Base-by-base conservation (phyloP, 2,329 filamentous ascomycete genomes). In the Botrytis porri region DNA sequence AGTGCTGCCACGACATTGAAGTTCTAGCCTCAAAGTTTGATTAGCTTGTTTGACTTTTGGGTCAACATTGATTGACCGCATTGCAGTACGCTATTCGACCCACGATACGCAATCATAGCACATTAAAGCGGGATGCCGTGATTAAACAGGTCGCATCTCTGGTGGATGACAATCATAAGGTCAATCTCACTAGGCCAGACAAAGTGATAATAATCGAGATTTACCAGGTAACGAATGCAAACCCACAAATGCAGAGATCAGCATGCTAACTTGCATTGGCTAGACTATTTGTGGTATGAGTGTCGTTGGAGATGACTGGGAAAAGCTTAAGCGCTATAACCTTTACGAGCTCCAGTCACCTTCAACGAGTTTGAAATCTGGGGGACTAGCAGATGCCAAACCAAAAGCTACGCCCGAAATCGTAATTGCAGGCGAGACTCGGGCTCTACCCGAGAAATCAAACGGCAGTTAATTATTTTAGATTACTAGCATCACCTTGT, bases 1-100 rank as follows among this genome's bases (percentile, higher is more conserved):
- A 60, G 41, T 69, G 65, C 57, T 63, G 71, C 65, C 45, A 73
- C 39, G 29, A 72, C 39, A 60, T 51, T 57, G 29, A 61, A 61
- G 51, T 69, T 72, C 29, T 45, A 65, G 61, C 70, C 35, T 60
- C 35, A 22, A 35, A 39, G 37, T 48, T 39, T 67, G 37, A 72
- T 59, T 72, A 8, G 41, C 22, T 70, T 70, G 45, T 70, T 73
- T 32, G 32, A 62, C 16, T 20, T 54, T 37, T 64, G 66, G n/a
- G 35, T n/a, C 14, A 63, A 54, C 32, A 45, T 29, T 61, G 16
- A 48, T 73, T 69, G 39, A 70, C 59, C 70, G n/a, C 41, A n/a
- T 70, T 70, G 45, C 75, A 95, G 93, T 96, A 94, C 82, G 93
- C 93, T n/a, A 95, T 97, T 77, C 89, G 93, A 62, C 89, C 91